A percentile compares a stretch with the other conserved stretches of the same genome.
Evolutionary conservation across 805 yeast species (phyloP).

Genomic region (Saturnispora quitensis): DNA sequence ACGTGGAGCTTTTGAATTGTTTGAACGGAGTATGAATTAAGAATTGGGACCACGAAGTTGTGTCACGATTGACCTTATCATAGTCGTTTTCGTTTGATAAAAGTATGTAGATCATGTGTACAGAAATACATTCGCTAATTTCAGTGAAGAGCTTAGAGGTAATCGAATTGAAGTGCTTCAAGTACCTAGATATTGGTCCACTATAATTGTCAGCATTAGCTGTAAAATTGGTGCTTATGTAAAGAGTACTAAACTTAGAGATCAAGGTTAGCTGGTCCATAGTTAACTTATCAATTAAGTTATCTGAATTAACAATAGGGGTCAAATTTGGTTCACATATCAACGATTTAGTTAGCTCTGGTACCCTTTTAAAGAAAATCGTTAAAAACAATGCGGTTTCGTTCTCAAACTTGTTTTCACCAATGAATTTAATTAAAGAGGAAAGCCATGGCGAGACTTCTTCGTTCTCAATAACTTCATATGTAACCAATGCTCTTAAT

Average conservation of each 20-base stretch:
- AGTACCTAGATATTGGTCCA: slow-evolving; percentile 62
- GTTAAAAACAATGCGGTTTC: slow-evolving; percentile 32
- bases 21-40: slow-evolving; percentile 55
- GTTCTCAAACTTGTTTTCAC: slow-evolving; percentile 2
- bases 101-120: slow-evolving; percentile 40
- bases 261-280: slow-evolving; percentile 29
- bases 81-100: slow-evolving; percentile 42
- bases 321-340: slow-evolving; percentile 27
- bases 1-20: slow-evolving; percentile 43
- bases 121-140: slow-evolving; percentile 47
- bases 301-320: slow-evolving; percentile 32
- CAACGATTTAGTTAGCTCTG: slow-evolving; percentile 33
- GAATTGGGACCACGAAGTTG: slow-evolving; percentile 50
- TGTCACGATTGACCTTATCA: slow-evolving; percentile 37
- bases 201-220: slow-evolving; percentile 35
- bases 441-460: slow-evolving; percentile 45
- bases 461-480: slow-evolving; percentile 36
- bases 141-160: slow-evolving; percentile 42
- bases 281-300: slow-evolving; percentile 8
- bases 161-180: slow-evolving; percentile 60
- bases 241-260: slow-evolving; percentile 40
- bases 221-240: slow-evolving; percentile 19
- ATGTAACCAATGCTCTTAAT: slow-evolving; percentile 43
- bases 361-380: slow-evolving; percentile 32
- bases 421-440: slow-evolving; percentile 25